Base-by-base conservation (phyloP, 2,329 filamentous ascomycete genomes). In the Fusarium goolgardi region DNA sequence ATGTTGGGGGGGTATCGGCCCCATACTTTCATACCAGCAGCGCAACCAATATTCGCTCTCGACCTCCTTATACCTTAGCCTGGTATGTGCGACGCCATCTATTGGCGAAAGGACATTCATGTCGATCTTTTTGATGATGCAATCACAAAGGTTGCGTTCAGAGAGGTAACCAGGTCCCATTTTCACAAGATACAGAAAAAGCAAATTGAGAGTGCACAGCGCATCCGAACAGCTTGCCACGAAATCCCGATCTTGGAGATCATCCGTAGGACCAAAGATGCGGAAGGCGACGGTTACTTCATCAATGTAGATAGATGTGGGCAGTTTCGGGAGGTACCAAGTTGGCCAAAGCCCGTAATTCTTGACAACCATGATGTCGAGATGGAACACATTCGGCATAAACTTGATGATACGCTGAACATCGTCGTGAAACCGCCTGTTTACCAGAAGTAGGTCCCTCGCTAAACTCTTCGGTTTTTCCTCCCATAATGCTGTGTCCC, bases 351-450 rank as follows among this genome's bases (percentile, higher is more conserved):
- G 21, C 3, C 65, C 60, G 9, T 31, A 25, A 11, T 47, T 13
- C 6, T 65, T 65, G 0, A 69, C 32, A 15, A 65, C 45, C 55
- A 65, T 69, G 12, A 69, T 35, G 12, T 69, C 60, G 15, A 69
- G 51, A 4, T 69, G 32, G 8, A 58, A 65, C 3, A n/a, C 10
- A 0, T 49, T 47, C 2, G 44, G 27, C 1, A 57, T 9, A 6
- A 18, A 16, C 0, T 12, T 2, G 3, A 53, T 3, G 2, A 69
- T 16, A 18, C 52, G 7, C 13, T 44, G 12, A 1, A 52, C 29
- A 13, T 58, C 49, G 1, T 12, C 7, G 2, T 43, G 3, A 11
- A 55, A 52, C 9, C 58, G 49, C 2, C 20, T 65, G 20, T 49
- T 50, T 1, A 69, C 53, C 1, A 69, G 16, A 7, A 65, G 25